Evolutionary conservation across 805 yeast genomes (phyloP).

Genomic region (Candida parachauliodes): DNA sequence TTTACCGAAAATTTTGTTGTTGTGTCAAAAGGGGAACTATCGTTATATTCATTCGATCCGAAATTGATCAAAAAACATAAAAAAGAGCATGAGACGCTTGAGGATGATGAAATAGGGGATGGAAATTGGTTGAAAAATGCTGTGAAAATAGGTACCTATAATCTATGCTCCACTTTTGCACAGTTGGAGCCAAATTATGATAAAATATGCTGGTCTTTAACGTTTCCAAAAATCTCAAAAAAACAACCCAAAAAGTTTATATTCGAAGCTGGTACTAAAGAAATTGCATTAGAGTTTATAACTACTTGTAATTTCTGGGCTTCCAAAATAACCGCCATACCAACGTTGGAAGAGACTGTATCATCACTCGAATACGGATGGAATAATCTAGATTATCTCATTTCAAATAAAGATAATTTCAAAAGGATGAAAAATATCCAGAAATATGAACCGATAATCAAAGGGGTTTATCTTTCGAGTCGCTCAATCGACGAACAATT

Average conservation of each 20-base stretch:
- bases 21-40: constrained; percentile 62
- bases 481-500: constrained; percentile 31
- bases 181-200: constrained; percentile 23
- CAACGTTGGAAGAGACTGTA: constrained; percentile 61
- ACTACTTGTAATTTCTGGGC: constrained; percentile 90
- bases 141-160: constrained; percentile 49
- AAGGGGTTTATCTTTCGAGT: constrained; percentile 39
- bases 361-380: constrained; percentile 85
- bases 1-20: constrained; percentile 55
- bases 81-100: constrained; percentile 15
- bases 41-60: constrained; percentile 53
- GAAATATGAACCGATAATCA: constrained; percentile 42
- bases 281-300: constrained; percentile 66
- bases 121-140: constrained; percentile 72
- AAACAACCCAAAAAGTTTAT: constrained; percentile 41
- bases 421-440: constrained; percentile 30
- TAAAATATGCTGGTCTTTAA: constrained; percentile 46
- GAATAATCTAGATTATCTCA: constrained; percentile 42
- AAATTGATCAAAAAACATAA: constrained; percentile 39
- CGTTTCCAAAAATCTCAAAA: constrained; percentile 45
- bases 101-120: constrained; percentile 43
- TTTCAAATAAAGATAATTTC: constrained; percentile 24
- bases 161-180: constrained; percentile 51
- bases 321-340: constrained; percentile 76
- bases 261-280: constrained; percentile 64